Percentiles rank a stretch among this genome's conserved stretches.
These are phyloP conservation scores for Staphylotrichum longicolle DNA, from an alignment of 495 filamentous ascomycete species.

Conservation along the genomic window DNA sequence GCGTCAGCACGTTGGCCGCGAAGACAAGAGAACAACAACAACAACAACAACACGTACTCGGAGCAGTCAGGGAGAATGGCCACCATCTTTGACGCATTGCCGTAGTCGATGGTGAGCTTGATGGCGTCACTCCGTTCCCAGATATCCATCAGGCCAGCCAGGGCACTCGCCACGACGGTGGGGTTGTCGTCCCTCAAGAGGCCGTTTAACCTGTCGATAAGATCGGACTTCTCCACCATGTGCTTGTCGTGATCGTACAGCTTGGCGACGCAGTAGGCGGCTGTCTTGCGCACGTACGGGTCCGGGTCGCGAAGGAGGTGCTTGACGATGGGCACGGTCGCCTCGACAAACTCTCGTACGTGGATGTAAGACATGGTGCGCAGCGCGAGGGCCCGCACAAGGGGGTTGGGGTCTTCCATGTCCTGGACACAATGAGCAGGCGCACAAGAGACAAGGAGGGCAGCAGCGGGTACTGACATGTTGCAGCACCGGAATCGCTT, in stretches of 20 bases:
- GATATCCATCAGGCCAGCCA: conserved; percentile 93
- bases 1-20: conserved; percentile 26
- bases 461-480: conserved; percentile 53
- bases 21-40: neutral
- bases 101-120: conserved; percentile 96
- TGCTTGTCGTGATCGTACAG: conserved; percentile 93
- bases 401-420: conserved; percentile 88
- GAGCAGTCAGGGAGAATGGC: conserved; percentile 96
- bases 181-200: conserved; percentile 95
- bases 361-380: conserved; percentile 98
- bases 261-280: conserved; percentile 94
- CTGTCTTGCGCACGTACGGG: conserved; percentile 97
- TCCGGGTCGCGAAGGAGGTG: conserved; percentile 80
- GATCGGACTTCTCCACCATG: conserved; percentile 83
- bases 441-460: neutral
- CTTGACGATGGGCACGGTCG: conserved; percentile 81
- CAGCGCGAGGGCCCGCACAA: conserved; percentile 88
- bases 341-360: conserved; percentile 92
- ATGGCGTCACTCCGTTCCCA: conserved; percentile 98
- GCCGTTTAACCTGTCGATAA: conserved; percentile 88
- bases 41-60: conserved; percentile 61
- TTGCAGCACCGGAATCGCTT: conserved; percentile 84
- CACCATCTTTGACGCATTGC: conserved; percentile 95
- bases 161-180: conserved; percentile 90
- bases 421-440: conserved; percentile 55